Evolutionary conservation across 2,329 filamentous ascomycete genomes (phyloP), one percentile per base, ranked within the genome.

Genomic region (Scedosporium dehoogii): DNA sequence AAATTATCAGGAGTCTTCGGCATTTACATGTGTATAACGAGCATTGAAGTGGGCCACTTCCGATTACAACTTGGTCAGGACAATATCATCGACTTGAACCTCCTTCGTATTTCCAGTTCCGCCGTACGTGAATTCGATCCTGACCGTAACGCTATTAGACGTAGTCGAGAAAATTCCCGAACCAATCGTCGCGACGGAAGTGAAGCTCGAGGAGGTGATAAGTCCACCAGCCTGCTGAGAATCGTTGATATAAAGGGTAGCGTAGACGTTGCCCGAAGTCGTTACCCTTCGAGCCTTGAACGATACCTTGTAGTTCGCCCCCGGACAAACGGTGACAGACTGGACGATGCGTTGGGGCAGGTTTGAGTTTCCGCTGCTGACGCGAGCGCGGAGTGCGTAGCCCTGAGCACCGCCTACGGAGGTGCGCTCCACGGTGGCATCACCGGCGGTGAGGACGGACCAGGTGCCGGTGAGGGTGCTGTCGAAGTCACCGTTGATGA

Each of bases 401-500:
- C 14, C 25, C 9, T 18, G 9, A n/a, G 14, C 23, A 16, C 12
- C 55, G 7, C 44, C 44, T 4, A n/a, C 14, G 55, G 55, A 6
- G 14, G 21, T 25, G 12, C 55, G 55, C 4, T 41, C 55, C 14
- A 58, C n/a, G n/a, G 1, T 7, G 55, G 21, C 33, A 41, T 58
- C 55, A 12, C 27, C 55, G 10, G 55, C 25, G 3, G 16, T 4
- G 25, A 33, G 27, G 55, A 23, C 14, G 25, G 16, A 16, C 55
- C 55, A 58, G 29, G 14, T 58, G 25, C 55, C 27, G 27, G 27
- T 41, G 25, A 58, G 16, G 27, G 1, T 1, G 73, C 71, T 0
- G 51, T 75, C 3, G 67, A 71, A 63, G 67, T 75, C 65, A 63
- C 64, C 6, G 64, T 69, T 3, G 68, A 68, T 41, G 3, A 44